phyloP scores from a whole-genome alignment of 192 early-diverging fungal genomes.

The Globomyces pollinis-pini region DNA sequence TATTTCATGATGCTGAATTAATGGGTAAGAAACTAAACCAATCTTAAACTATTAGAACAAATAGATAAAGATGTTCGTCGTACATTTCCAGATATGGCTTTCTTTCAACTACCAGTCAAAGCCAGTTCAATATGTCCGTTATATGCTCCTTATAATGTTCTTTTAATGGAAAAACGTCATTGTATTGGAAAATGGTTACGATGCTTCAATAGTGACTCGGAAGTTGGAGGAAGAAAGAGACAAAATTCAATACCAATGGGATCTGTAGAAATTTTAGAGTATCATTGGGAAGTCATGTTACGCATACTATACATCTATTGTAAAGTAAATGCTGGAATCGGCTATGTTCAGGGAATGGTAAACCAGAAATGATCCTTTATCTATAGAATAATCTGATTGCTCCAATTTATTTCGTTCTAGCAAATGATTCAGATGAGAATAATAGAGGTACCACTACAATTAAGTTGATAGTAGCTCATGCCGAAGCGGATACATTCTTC shows the following conservation, averaged over 20 bases:
- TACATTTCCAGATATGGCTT: slow-evolving; percentile 66
- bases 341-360: slow-evolving; percentile 89
- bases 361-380: no score
- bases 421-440: slow-evolving; percentile 43
- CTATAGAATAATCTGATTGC: not conserved
- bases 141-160: not conserved
- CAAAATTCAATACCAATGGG: not conserved
- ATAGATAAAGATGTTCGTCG: slow-evolving; percentile 70
- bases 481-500: slow-evolving; percentile 76
- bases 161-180: not conserved
- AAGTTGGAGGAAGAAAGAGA: not conserved
- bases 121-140: not conserved
- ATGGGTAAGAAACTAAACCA: slow-evolving; percentile 18
- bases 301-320: slow-evolving; percentile 72
- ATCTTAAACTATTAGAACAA: slow-evolving; percentile 32
- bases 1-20: slow-evolving; percentile 48
- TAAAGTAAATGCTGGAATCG: slow-evolving; percentile 70
- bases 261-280: slow-evolving; percentile 35
- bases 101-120: slow-evolving; percentile 59
- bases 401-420: slow-evolving; percentile 36
- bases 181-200: slow-evolving; percentile 10
- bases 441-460: slow-evolving; percentile 13
- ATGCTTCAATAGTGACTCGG: not conserved
- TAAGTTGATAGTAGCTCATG: slow-evolving; percentile 40
- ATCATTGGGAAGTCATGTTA: slow-evolving; percentile 74